phyloP scores from a whole-genome alignment of 1,284 basidiomycete species.

The Tylopilus orsonianus region DNA sequence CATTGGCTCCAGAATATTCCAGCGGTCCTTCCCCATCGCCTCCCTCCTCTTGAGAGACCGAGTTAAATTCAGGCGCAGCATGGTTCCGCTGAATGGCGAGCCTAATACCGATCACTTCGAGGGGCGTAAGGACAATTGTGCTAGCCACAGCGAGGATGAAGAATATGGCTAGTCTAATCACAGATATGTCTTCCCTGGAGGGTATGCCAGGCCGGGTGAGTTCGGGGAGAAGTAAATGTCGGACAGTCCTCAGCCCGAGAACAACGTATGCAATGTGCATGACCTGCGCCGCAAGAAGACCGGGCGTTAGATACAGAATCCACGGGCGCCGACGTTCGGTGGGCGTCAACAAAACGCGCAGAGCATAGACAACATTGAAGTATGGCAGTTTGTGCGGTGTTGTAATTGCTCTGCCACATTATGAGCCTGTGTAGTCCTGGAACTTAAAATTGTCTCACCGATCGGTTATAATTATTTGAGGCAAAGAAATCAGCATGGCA shows the following conservation, averaged over 20 bases:
- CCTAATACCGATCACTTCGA: conserved; percentile 82
- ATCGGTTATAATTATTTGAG: conserved; percentile 77
- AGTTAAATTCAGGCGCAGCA: conserved; percentile 67
- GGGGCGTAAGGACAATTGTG: conserved; percentile 68
- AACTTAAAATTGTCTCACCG: conserved; percentile 46
- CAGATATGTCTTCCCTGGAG: conserved; percentile 41
- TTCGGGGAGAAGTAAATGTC: conserved; percentile 65
- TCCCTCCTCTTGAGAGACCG: conserved; percentile 69
- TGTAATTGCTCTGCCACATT: conserved; percentile 66
- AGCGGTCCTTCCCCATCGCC: conserved; percentile 63
- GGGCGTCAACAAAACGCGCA: conserved; percentile 77
- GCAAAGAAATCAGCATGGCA: conserved; percentile 77
- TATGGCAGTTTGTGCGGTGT: conserved; percentile 82
- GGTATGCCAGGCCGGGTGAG: conserved; percentile 32
- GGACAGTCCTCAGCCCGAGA: conserved; percentile 65
- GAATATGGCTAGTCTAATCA: conserved; percentile 57
- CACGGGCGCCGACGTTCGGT: conserved; percentile 81
- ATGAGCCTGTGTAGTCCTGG: not conserved
- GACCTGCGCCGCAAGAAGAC: conserved; percentile 70
- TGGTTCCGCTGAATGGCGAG: conserved; percentile 86
- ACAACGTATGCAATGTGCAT: conserved; percentile 68
- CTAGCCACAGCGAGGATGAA: conserved; percentile 59
- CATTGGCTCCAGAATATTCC: conserved; percentile 71
- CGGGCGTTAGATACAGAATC: conserved; percentile 82
- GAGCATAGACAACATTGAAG: conserved; percentile 57